Percentiles rank a stretch among this genome's conserved stretches.
phyloP scores from a whole-genome alignment of 2,329 filamentous ascomycete species.

The Paracoccidioides brasiliensis region DNA sequence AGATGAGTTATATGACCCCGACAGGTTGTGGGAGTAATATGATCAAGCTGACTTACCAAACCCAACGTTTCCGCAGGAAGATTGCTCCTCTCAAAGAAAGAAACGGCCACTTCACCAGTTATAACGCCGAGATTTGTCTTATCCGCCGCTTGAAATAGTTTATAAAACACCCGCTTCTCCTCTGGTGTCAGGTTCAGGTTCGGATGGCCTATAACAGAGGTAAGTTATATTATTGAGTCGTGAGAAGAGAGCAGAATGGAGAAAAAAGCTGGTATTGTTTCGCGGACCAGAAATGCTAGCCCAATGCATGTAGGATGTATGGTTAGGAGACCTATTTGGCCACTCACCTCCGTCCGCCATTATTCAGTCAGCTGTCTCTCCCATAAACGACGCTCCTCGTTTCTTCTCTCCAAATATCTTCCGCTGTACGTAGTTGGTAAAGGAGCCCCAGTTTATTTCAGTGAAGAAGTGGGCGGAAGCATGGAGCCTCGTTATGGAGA shows the following conservation, averaged over 20 bases:
- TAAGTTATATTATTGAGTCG: no score
- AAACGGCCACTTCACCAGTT: slow-evolving; percentile 88
- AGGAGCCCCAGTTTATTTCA: no score
- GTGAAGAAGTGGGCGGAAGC: no score
- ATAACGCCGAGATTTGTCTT: slow-evolving; percentile 84
- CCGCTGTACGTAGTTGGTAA: no score
- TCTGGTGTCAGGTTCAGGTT: slow-evolving; percentile 78
- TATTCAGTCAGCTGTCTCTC: neutral
- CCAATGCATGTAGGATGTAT: neutral
- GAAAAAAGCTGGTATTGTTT: no score
- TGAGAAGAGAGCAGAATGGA: no score
- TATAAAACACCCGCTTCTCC: slow-evolving; percentile 86
- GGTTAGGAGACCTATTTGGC: neutral
- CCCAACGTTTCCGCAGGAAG: slow-evolving; percentile 75
- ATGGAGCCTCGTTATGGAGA: no score
- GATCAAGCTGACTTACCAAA: slow-evolving; percentile 48
- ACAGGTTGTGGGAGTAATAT: neutral
- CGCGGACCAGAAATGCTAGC: no score
- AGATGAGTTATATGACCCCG: no score
- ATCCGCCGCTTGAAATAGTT: slow-evolving; percentile 87
- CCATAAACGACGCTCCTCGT: neutral
- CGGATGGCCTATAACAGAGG: slow-evolving; percentile 31
- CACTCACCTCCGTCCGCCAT: slow-evolving; percentile 4
- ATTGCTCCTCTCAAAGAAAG: slow-evolving; percentile 94
- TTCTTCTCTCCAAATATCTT: neutral